Evolutionary conservation across 352 stramenopile genomes (phyloP).

Genomic region (Phytophthora tentaculata): DNA sequence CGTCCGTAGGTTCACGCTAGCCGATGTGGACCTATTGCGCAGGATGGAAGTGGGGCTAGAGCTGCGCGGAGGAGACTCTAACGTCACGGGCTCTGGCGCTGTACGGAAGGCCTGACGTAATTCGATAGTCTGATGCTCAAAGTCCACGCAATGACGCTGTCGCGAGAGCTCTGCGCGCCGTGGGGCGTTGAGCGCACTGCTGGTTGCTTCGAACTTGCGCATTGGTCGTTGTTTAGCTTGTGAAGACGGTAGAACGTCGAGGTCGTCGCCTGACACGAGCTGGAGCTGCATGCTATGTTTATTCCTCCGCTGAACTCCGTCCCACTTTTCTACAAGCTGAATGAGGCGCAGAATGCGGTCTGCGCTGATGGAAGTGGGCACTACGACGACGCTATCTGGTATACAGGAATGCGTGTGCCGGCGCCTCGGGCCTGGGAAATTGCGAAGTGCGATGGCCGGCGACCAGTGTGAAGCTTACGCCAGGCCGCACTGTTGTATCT

Average conservation of each 20-base stretch:
- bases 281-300: constrained; percentile 36
- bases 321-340: constrained; percentile 5
- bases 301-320: not conserved
- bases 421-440: constrained; percentile 33
- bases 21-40: constrained; percentile 21
- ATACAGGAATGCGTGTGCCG: not conserved
- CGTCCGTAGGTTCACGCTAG: not conserved
- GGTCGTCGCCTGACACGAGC: constrained; percentile 34
- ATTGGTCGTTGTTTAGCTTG: constrained; percentile 25
- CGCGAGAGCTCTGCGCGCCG: constrained; percentile 55
- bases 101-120: constrained; percentile 63
- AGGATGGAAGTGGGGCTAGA: constrained; percentile 29
- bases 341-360: not conserved
- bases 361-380: constrained; percentile 1
- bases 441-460: constrained; percentile 32
- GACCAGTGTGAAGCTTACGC: constrained; percentile 35
- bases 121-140: constrained; percentile 55
- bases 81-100: constrained; percentile 49
- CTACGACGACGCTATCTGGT: constrained; percentile 1
- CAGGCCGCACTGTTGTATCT: constrained; percentile 39
- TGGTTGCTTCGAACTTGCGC: constrained; percentile 55
- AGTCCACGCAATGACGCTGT: constrained; percentile 54
- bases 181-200: constrained; percentile 46
- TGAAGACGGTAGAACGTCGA: constrained; percentile 14
- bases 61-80: constrained; percentile 43